These are phyloP conservation scores for Umbilicaria muhlenbergii DNA, from an alignment of 495 filamentous ascomycete species.

Conservation along the genomic window DNA sequence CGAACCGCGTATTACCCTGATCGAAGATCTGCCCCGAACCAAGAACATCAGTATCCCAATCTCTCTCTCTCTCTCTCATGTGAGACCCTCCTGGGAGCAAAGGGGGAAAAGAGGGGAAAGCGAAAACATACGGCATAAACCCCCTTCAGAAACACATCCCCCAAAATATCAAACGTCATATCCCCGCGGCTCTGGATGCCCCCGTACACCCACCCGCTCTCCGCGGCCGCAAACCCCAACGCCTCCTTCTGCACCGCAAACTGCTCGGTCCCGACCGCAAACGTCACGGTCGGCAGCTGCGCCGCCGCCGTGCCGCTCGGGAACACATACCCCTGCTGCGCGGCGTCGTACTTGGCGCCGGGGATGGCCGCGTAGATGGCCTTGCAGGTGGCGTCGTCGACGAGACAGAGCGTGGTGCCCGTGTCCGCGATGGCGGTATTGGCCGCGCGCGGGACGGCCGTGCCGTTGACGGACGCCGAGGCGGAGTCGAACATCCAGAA, in stretches of 20 bases:
- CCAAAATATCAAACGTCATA: conserved; percentile 56
- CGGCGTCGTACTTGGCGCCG: conserved; percentile 45
- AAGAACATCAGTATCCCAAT: background rate
- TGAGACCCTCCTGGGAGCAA: background rate
- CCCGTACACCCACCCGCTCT: conserved; percentile 47
- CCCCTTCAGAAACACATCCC: conserved; percentile 60
- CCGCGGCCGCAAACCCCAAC: conserved; percentile 46
- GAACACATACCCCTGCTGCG: conserved; percentile 54
- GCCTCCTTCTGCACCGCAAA: conserved; percentile 61
- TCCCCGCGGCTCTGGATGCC: conserved; percentile 59
- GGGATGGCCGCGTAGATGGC: conserved; percentile 56
- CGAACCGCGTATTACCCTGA: conserved; percentile 54
- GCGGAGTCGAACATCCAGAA: conserved; percentile 58
- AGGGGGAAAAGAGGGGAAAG: background rate
- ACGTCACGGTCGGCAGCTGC: conserved; percentile 47
- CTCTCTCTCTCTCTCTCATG: too few species aligned
- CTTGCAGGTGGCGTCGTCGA: conserved; percentile 49
- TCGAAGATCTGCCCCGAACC: conserved; percentile 50
- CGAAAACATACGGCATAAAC: conserved; percentile 48
- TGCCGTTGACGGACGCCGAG: conserved; percentile 44
- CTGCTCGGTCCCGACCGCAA: conserved; percentile 50
- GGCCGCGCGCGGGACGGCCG: conserved; percentile 34
- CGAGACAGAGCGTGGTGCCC: conserved; percentile 56
- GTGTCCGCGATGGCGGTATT: conserved; percentile 76
- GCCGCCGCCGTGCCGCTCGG: conserved; percentile 38